A percentile compares a stretch with the other conserved stretches of the same genome.
These are phyloP conservation scores for Aspergillus neoniger DNA, from an alignment of 2,329 filamentous ascomycete species.

Conservation along the genomic window DNA sequence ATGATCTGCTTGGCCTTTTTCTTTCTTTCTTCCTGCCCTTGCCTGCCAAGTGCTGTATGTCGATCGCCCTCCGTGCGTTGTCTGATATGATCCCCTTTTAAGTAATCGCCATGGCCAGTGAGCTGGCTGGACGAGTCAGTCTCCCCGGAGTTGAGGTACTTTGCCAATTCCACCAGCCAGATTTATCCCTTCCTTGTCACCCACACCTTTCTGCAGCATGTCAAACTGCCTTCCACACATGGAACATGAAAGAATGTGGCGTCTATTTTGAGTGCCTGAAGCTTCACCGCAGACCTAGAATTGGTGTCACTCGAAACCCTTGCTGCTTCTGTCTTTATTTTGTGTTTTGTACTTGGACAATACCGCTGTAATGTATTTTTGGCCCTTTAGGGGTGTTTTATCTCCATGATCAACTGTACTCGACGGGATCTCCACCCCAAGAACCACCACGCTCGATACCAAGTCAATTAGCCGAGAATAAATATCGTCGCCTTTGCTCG, in stretches of 20 bases:
- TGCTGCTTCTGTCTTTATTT: not conserved
- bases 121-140: not conserved
- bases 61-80: not conserved
- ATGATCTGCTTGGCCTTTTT: constrained; percentile 5
- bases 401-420: not conserved
- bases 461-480: not conserved
- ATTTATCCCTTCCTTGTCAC: constrained; percentile 2
- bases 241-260: constrained; percentile 8
- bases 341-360: no score
- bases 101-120: not conserved
- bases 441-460: not conserved
- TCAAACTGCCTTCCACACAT: constrained; percentile 11
- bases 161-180: not conserved
- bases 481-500: not conserved
- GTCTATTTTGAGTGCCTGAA: constrained; percentile 7
- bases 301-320: constrained; percentile 10
- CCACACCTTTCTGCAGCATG: constrained; percentile 1
- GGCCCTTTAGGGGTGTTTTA: not conserved
- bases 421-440: not conserved
- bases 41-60: constrained; percentile 9
- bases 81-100: constrained; percentile 1
- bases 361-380: no score
- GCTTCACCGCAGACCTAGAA: constrained; percentile 8
- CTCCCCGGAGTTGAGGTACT: no score
- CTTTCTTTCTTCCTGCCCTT: constrained; percentile 5